phyloP scores from a whole-genome alignment of 331 rosid species.

The Arachis monticola region DNA sequence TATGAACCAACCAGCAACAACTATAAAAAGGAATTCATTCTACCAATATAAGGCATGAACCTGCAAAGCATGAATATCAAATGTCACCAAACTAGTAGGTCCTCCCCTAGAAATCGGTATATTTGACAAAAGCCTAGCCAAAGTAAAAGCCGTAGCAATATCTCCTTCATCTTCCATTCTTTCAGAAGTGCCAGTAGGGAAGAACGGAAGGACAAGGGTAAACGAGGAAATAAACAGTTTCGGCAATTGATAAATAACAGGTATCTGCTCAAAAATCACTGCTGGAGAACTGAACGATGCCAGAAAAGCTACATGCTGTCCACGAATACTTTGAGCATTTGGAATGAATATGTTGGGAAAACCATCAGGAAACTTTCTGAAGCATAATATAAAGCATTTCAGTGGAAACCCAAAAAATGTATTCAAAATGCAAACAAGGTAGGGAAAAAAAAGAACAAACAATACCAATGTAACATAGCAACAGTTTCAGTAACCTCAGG shows the following conservation, averaged over 20 bases:
- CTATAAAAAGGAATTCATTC: constrained; percentile 36
- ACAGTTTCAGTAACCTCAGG: constrained; percentile 13
- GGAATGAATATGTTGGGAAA: constrained; percentile 98
- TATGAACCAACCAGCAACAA: constrained; percentile 19
- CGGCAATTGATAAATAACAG: constrained; percentile 93
- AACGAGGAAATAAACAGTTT: constrained; percentile 87
- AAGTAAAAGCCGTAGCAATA: constrained; percentile 94
- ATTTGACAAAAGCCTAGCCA: constrained; percentile 90
- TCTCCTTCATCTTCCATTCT: constrained; percentile 99
- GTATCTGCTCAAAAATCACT: constrained; percentile 95
- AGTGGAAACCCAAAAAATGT: constrained; percentile 27
- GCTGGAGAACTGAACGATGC: constrained; percentile 95
- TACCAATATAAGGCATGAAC: constrained; percentile 45
- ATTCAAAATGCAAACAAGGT: constrained; percentile 16
- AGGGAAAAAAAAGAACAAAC: not conserved
- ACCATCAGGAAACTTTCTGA: constrained; percentile 94
- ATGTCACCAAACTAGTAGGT: constrained; percentile 91
- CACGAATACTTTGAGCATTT: constrained; percentile 93
- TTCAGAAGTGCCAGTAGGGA: constrained; percentile 94
- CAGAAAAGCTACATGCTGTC: constrained; percentile 90
- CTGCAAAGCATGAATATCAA: constrained; percentile 99
- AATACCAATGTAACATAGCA: not conserved
- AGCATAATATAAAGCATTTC: constrained; percentile 26
- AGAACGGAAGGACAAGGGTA: constrained; percentile 93
- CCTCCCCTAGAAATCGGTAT: constrained; percentile 98